Evolutionary conservation across 768 basidiomycete species (phyloP).

Genomic region (Phanerochaete carnosa): DNA sequence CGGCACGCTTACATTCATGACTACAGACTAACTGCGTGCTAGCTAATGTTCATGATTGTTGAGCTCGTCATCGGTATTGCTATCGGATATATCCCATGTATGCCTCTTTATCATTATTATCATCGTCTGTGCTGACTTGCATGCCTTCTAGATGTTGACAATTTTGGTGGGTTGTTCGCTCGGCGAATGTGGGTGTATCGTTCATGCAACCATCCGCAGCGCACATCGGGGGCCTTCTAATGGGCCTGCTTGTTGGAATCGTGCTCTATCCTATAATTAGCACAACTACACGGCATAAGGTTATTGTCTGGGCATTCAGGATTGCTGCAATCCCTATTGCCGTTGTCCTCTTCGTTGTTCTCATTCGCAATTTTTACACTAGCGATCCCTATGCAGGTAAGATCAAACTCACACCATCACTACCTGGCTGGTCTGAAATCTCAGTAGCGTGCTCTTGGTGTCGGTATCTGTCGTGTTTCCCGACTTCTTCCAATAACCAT

Average conservation of each 20-base stretch:
- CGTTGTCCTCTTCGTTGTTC: slow-evolving; percentile 76
- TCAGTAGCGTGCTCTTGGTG: slow-evolving; percentile 80
- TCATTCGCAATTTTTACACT: slow-evolving; percentile 88
- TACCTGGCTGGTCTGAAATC: background rate
- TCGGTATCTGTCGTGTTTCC: slow-evolving; percentile 88
- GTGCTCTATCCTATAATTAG: slow-evolving; percentile 90
- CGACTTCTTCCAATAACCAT: slow-evolving; percentile 65
- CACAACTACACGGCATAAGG: slow-evolving; percentile 65
- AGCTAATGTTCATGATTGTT: slow-evolving; percentile 83
- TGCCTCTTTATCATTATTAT: slow-evolving; percentile 22
- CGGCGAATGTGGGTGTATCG: background rate
- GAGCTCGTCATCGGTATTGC: slow-evolving; percentile 87
- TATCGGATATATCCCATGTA: slow-evolving; percentile 81
- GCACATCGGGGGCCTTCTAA: slow-evolving; percentile 84
- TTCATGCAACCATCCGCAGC: slow-evolving; percentile 36
- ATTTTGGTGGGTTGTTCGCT: slow-evolving; percentile 58
- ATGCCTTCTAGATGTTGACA: slow-evolving; percentile 66
- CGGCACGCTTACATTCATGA: background rate
- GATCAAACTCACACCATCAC: slow-evolving; percentile 13
- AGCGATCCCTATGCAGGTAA: slow-evolving; percentile 80
- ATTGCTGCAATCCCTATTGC: slow-evolving; percentile 71
- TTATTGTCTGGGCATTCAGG: slow-evolving; percentile 72
- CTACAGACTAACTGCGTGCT: background rate
- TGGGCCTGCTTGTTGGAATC: slow-evolving; percentile 80
- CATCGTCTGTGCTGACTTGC: background rate